Evolutionary conservation across 495 filamentous ascomycete genomes (phyloP).

Genomic region (Trichoderma asperelloides): DNA sequence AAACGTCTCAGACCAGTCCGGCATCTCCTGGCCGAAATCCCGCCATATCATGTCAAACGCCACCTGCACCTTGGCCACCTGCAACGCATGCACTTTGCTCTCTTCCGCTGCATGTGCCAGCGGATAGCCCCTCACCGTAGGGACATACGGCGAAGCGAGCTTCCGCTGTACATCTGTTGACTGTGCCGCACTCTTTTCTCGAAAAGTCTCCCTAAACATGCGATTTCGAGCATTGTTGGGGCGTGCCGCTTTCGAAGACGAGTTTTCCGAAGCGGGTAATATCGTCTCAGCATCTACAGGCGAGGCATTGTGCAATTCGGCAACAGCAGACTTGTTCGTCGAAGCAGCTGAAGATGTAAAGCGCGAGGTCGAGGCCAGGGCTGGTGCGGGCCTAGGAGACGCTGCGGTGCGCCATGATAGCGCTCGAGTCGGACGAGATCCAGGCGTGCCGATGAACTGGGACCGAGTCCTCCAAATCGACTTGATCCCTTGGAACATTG

Average conservation of each 20-base stretch:
- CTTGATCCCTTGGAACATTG: conserved; percentile 35
- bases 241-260: not conserved
- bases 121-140: conserved; percentile 6
- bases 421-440: not conserved
- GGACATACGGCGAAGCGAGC: not conserved
- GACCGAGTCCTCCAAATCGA: conserved; percentile 11
- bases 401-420: not conserved
- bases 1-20: conserved; percentile 3
- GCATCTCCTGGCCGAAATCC: not conserved
- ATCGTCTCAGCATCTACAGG: not conserved
- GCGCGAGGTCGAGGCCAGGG: not conserved
- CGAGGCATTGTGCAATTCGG: not conserved
- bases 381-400: not conserved
- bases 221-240: conserved; percentile 2
- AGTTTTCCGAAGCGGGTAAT: too few species aligned
- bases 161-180: not conserved
- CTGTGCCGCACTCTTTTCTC: not conserved
- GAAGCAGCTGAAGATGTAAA: not conserved
- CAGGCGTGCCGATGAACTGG: conserved; percentile 14
- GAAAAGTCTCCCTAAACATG: not conserved
- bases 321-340: not conserved
- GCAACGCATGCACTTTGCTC: not conserved
- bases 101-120: not conserved
- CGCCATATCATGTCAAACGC: not conserved
- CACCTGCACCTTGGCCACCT: conserved; percentile 3